Percentiles rank a stretch among this genome's conserved stretches.
phyloP scores from a whole-genome alignment of 1,284 basidiomycete genomes.

The Mycena citricolor region DNA sequence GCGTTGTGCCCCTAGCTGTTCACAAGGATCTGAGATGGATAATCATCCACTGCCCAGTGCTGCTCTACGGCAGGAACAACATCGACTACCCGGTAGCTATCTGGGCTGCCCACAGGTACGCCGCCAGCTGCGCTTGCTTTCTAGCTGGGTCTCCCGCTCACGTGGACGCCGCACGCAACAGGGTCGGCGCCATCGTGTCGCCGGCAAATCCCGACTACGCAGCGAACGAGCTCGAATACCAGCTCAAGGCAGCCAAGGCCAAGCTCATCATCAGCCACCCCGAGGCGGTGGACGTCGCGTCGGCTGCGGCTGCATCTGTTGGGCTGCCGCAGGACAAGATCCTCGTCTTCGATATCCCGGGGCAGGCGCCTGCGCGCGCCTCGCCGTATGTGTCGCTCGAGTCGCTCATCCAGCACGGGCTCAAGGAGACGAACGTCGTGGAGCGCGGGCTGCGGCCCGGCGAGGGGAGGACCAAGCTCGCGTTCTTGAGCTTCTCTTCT shows the following conservation, averaged over 20 bases:
- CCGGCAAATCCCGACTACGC: conserved; percentile 69
- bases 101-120: conserved; percentile 61
- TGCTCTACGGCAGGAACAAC: conserved; percentile 69
- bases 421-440: conserved; percentile 34
- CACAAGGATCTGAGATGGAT: background rate
- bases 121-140: too few relatives aligned
- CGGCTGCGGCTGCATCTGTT: conserved; percentile 52
- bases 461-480: conserved; percentile 69
- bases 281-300: conserved; percentile 47
- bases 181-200: conserved; percentile 66
- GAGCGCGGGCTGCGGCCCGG: conserved; percentile 52
- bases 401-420: conserved; percentile 40
- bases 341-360: conserved; percentile 46
- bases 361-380: conserved; percentile 1
- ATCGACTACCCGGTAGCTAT: conserved; percentile 69
- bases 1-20: conserved; percentile 26
- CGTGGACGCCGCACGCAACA: conserved; percentile 17
- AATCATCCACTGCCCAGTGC: conserved; percentile 39
- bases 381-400: conserved; percentile 34
- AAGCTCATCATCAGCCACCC: conserved; percentile 62
- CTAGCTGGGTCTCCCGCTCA: background rate
- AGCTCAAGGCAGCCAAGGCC: conserved; percentile 55
- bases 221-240: conserved; percentile 63
- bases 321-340: conserved; percentile 54
- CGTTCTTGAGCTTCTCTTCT: conserved; percentile 74